phyloP scores from a whole-genome alignment of 2,329 filamentous ascomycete genomes.

The Ascochyta clinopodiicola region DNA sequence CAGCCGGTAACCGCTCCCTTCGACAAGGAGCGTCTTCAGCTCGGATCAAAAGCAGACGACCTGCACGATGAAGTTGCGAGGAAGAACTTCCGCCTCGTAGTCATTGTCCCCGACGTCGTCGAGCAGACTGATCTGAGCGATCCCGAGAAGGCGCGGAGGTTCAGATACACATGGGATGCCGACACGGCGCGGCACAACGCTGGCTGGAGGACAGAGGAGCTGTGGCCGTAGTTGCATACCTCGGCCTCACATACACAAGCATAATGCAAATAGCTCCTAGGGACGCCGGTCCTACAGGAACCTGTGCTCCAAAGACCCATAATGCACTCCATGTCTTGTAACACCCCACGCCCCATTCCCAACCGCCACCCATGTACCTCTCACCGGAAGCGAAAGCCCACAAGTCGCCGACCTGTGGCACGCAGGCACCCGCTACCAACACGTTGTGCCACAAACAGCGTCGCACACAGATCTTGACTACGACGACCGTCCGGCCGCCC shows the following conservation, averaged over 20 bases:
- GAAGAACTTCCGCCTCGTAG: constrained; percentile 81
- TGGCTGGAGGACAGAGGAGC: constrained; percentile 63
- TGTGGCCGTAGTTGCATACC: constrained; percentile 44
- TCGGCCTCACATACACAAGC: too few species aligned
- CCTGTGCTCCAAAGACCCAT: neutral
- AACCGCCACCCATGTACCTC: neutral
- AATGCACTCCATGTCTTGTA: neutral
- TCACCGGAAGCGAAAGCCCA: neutral
- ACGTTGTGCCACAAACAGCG: constrained; percentile 11
- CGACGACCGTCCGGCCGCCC: constrained; percentile 5
- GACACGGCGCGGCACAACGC: constrained; percentile 47
- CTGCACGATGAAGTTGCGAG: constrained; percentile 74
- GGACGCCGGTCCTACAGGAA: too few species aligned
- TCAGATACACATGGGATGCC: constrained; percentile 68
- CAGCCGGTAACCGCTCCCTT: constrained; percentile 54
- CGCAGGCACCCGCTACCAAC: constrained; percentile 4
- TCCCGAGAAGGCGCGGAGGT: constrained; percentile 67
- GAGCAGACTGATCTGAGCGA: constrained; percentile 77
- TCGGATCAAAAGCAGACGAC: constrained; percentile 71
- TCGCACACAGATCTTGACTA: constrained; percentile 23
- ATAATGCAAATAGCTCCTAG: too few species aligned
- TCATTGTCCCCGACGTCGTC: constrained; percentile 81
- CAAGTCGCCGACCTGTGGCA: constrained; percentile 15
- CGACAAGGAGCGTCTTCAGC: constrained; percentile 52
- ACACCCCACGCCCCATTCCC: neutral